Evolutionary conservation across 148 eudicot genomes (phyloP).

Genomic region (Drosera capensis): DNA sequence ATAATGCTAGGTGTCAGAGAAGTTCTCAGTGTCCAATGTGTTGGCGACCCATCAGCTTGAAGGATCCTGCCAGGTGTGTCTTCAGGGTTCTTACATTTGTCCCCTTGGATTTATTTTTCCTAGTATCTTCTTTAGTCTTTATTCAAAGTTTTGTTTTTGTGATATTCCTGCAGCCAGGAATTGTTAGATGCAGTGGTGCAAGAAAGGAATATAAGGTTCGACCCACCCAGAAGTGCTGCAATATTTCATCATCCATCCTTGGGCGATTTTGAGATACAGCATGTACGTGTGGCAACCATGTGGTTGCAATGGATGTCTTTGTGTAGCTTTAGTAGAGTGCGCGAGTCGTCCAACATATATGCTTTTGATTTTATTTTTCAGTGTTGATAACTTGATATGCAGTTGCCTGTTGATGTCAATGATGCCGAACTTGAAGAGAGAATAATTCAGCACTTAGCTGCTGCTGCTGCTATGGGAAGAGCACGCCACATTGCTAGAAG

Average conservation of each 20-base stretch:
- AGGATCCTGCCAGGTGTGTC: slow-evolving; percentile 65
- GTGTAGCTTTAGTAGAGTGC: background rate
- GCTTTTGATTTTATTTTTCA: background rate
- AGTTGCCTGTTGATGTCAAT: slow-evolving; percentile 68
- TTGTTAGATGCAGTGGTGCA: slow-evolving; percentile 75
- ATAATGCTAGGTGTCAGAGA: slow-evolving; percentile 72
- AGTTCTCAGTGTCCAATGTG: slow-evolving; percentile 99
- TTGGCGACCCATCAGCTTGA: slow-evolving; percentile 85
- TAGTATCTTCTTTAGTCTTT: slow-evolving; percentile 2
- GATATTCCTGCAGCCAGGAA: slow-evolving; percentile 55
- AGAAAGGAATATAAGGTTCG: slow-evolving; percentile 52
- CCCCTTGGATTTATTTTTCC: background rate
- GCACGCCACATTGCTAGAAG: slow-evolving; percentile 71
- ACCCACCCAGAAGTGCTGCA: slow-evolving; percentile 58
- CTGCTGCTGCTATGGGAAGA: slow-evolving; percentile 97
- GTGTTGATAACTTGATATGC: slow-evolving; percentile 10
- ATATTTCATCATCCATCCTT: slow-evolving; percentile 86
- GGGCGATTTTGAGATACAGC: slow-evolving; percentile 82
- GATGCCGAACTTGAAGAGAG: slow-evolving; percentile 97
- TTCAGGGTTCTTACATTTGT: background rate
- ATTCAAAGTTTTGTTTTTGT: background rate
- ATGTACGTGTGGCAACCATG: slow-evolving; percentile 26
- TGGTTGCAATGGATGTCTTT: background rate
- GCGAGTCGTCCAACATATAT: background rate
- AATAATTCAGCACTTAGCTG: slow-evolving; percentile 90